These are phyloP conservation scores for Diaporthe sp. DNA, from an alignment of 2,329 filamentous ascomycete genomes.

Conservation along the genomic window DNA sequence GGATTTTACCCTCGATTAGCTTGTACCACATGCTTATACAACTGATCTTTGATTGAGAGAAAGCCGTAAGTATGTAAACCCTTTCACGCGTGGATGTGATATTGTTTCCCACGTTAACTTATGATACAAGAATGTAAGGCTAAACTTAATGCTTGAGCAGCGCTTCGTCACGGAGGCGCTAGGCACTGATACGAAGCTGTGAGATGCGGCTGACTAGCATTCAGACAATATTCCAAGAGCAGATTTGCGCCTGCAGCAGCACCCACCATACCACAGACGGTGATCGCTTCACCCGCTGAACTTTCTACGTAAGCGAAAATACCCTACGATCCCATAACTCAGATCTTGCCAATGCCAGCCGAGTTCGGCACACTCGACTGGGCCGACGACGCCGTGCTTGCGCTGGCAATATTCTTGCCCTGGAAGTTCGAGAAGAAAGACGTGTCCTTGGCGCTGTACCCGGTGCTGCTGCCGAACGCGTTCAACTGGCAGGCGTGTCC, in stretches of 20 bases:
- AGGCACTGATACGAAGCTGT: neutral
- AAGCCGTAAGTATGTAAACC: neutral
- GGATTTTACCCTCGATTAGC: neutral
- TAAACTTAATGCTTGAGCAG: neutral
- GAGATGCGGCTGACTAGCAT: neutral
- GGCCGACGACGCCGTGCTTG: slow-evolving; percentile 31
- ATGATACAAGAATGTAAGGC: slow-evolving; percentile 10
- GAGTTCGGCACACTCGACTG: slow-evolving; percentile 33
- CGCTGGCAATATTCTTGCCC: slow-evolving; percentile 39
- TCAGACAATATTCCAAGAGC: neutral
- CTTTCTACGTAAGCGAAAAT: fast-evolving
- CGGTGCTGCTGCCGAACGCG: slow-evolving; percentile 42
- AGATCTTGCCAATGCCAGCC: slow-evolving; percentile 38
- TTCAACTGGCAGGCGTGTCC: slow-evolving; percentile 66
- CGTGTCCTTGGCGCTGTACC: slow-evolving; percentile 33
- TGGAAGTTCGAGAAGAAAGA: slow-evolving; percentile 39
- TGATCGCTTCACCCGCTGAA: neutral
- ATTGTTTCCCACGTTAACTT: neutral
- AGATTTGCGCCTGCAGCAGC: neutral
- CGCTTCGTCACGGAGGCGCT: too few species aligned
- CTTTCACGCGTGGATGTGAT: neutral
- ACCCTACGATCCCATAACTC: neutral
- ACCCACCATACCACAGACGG: neutral
- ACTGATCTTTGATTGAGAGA: neutral
- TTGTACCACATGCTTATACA: neutral